phyloP scores from a whole-genome alignment of 164 flowering plant genomes.

The Umbellularia californica region DNA sequence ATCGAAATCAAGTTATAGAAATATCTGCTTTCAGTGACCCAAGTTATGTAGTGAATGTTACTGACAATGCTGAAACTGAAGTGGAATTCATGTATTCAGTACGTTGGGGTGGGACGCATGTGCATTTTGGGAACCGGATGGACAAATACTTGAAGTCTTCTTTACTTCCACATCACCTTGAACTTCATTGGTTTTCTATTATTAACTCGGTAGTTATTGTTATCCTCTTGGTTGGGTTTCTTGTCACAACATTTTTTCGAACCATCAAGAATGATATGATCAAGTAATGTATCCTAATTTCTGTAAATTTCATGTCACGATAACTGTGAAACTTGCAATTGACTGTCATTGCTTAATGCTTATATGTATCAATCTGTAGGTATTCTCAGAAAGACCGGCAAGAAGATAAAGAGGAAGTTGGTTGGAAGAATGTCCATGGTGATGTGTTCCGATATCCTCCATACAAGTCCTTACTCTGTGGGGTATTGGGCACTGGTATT shows the following conservation, averaged over 20 bases:
- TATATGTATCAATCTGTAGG: conserved; percentile 21
- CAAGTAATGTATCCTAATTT: conserved; percentile 14
- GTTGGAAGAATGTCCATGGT: conserved; percentile 65
- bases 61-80: conserved; percentile 44
- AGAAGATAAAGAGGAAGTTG: conserved; percentile 58
- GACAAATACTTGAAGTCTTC: conserved; percentile 52
- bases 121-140: conserved; percentile 49
- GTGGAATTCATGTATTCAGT: conserved; percentile 68
- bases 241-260: conserved; percentile 41
- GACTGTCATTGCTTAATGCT: background rate
- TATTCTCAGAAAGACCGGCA: conserved; percentile 57
- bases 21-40: conserved; percentile 62
- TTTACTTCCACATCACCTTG: conserved; percentile 28
- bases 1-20: conserved; percentile 57
- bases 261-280: conserved; percentile 61
- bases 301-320: background rate
- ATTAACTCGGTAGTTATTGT: conserved; percentile 48
- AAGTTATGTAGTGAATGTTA: conserved; percentile 52
- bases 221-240: conserved; percentile 53
- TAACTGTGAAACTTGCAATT: background rate
- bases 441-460: conserved; percentile 72
- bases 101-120: conserved; percentile 51
- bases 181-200: conserved; percentile 73
- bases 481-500: conserved; percentile 63
- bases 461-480: conserved; percentile 49